A percentile compares a stretch with the other conserved stretches of the same genome.
These are phyloP conservation scores for Leucocoprinus leucothites DNA, from an alignment of 768 basidiomycete genomes.

Conservation along the genomic window DNA sequence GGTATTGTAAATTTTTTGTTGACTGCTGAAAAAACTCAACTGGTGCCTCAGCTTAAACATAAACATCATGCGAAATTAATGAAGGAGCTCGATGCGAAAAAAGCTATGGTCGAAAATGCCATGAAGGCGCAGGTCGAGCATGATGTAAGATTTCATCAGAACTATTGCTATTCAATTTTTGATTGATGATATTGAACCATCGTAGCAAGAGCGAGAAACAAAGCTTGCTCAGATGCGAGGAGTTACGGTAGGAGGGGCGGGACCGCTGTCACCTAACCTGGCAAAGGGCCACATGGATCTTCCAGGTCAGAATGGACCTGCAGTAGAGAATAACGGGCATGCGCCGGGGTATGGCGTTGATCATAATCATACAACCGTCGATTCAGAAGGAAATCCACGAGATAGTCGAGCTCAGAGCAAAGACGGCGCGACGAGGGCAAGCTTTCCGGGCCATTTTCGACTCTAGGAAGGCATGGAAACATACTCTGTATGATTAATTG, in stretches of 20 bases:
- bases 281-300: not conserved
- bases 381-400: not conserved
- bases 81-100: too few relatives aligned
- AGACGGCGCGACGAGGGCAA: not conserved
- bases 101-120: too few relatives aligned
- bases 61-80: too few relatives aligned
- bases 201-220: constrained; percentile 1
- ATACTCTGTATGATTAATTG: not conserved
- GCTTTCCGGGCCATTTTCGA: not conserved
- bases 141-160: constrained; percentile 4
- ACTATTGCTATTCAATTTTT: not conserved
- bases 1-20: constrained; percentile 21
- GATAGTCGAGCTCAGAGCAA: not conserved
- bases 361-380: constrained; percentile 1
- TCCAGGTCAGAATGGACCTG: constrained; percentile 5
- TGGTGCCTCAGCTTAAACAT: too few relatives aligned
- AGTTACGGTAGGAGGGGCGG: not conserved
- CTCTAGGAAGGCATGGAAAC: not conserved
- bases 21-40: too few relatives aligned
- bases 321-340: not conserved
- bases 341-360: not conserved
- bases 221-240: not conserved
- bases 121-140: not conserved
- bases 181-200: not conserved
- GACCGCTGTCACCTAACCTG: not conserved